Conservation (phyloP, 768 basidiomycete species). For the Russula sp. region DNA sequence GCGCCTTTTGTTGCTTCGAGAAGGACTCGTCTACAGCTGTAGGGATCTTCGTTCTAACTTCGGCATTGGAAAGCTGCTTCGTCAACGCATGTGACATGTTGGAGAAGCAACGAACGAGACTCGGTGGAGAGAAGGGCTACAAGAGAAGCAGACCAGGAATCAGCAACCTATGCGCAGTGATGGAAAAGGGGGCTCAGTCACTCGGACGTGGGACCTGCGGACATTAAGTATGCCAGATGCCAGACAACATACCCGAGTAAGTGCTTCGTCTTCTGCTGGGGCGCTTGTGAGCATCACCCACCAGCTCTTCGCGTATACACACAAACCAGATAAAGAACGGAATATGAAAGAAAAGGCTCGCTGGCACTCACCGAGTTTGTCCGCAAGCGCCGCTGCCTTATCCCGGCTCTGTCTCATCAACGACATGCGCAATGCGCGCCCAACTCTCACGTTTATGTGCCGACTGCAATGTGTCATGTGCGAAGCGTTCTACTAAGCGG, state of each 20-base stretch:
- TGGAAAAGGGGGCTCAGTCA: no score
- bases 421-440: constrained; percentile 63
- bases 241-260: not conserved
- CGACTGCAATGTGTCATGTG: constrained; percentile 42
- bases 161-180: not conserved
- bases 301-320: not conserved
- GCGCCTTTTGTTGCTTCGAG: constrained; percentile 84
- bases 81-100: constrained; percentile 68
- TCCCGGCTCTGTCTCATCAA: constrained; percentile 68
- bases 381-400: constrained; percentile 64
- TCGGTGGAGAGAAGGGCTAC: constrained; percentile 62
- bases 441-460: constrained; percentile 59
- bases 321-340: not conserved
- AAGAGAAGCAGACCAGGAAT: not conserved
- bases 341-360: not conserved
- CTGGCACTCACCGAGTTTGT: constrained; percentile 60
- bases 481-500: constrained; percentile 63
- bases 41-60: constrained; percentile 78
- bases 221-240: no score
- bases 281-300: no score
- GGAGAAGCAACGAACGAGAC: constrained; percentile 59
- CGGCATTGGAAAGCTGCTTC: constrained; percentile 74
- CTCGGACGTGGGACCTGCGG: no score
- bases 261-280: not conserved
- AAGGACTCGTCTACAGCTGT: constrained; percentile 76